These are phyloP conservation scores for Aspergillus pseudotamarii DNA, from an alignment of 2,329 filamentous ascomycete genomes.

Conservation along the genomic window DNA sequence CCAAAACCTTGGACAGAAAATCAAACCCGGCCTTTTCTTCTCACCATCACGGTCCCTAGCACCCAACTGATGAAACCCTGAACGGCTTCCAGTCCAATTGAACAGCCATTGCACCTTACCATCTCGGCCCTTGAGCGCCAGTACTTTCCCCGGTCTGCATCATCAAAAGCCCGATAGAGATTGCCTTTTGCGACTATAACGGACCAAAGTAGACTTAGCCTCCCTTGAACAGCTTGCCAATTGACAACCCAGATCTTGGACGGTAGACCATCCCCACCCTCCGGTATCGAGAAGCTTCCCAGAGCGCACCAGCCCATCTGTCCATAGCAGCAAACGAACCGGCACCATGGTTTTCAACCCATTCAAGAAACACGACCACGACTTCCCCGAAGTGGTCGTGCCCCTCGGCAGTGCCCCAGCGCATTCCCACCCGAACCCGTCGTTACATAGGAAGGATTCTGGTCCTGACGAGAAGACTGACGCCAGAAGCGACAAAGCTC, in stretches of 20 bases:
- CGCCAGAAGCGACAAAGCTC: slow-evolving; percentile 34
- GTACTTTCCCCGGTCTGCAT: not conserved
- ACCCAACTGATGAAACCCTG: not conserved
- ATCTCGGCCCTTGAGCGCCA: slow-evolving; percentile 2
- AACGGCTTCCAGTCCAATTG: not conserved
- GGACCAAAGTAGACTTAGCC: slow-evolving; percentile 15
- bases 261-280: not conserved
- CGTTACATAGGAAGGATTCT: slow-evolving; percentile 29
- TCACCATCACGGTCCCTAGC: slow-evolving; percentile 3
- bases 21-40: not conserved
- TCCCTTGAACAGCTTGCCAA: slow-evolving; percentile 8
- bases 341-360: slow-evolving; percentile 47
- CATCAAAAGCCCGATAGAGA: not conserved
- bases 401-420: slow-evolving; percentile 51
- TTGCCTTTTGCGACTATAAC: slow-evolving; percentile 15
- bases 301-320: slow-evolving; percentile 12
- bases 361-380: slow-evolving; percentile 54
- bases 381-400: slow-evolving; percentile 55
- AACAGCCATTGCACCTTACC: slow-evolving; percentile 12
- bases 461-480: slow-evolving; percentile 40
- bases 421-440: slow-evolving; percentile 25
- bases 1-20: not conserved
- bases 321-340: slow-evolving; percentile 19
- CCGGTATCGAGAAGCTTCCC: slow-evolving; percentile 2
- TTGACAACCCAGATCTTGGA: not conserved